Percentiles rank a stretch among this genome's conserved stretches.
These are phyloP conservation scores for Xylariaceae sp. DNA, from an alignment of 2,329 filamentous ascomycete genomes.

Conservation along the genomic window DNA sequence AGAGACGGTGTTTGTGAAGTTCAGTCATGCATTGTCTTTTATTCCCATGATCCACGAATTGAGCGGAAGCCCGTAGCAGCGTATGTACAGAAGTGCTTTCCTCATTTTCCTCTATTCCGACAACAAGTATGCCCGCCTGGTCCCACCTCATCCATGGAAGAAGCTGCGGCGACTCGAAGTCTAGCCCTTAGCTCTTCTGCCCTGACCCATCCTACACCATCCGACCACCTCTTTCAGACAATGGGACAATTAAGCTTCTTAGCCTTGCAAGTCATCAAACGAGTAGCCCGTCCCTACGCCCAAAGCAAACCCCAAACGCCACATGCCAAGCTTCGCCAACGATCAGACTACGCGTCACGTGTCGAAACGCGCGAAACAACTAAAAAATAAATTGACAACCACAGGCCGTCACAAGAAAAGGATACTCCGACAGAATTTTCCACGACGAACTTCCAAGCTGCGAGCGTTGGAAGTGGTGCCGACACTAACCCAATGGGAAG, in stretches of 20 bases:
- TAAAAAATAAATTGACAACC: slow-evolving; percentile 11
- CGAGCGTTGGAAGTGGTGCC: slow-evolving; percentile 11
- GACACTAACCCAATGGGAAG: too few species aligned
- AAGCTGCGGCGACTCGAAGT: slow-evolving; percentile 10
- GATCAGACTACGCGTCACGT: slow-evolving; percentile 1
- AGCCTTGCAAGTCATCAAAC: slow-evolving; percentile 1
- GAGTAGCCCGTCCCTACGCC: slow-evolving; percentile 12
- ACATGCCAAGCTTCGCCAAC: slow-evolving; percentile 13
- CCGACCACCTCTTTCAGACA: slow-evolving; percentile 1
- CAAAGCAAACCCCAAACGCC: slow-evolving; percentile 18
- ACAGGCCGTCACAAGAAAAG: slow-evolving; percentile 8
- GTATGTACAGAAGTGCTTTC: slow-evolving; percentile 26
- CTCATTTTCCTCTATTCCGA: slow-evolving; percentile 5
- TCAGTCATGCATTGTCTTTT: slow-evolving; percentile 12
- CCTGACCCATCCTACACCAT: neutral
- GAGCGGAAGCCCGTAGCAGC: slow-evolving; percentile 8
- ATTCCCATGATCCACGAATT: slow-evolving; percentile 19
- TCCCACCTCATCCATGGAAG: slow-evolving; percentile 8
- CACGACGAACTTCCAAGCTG: neutral
- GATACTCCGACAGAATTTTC: slow-evolving; percentile 1
- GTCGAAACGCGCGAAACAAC: neutral
- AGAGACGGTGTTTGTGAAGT: too few species aligned
- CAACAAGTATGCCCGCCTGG: slow-evolving; percentile 3
- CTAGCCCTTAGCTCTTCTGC: slow-evolving; percentile 3
- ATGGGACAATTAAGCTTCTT: slow-evolving; percentile 6